Base-by-base conservation (phyloP, 139 green algal genomes). In the Chlamydomonas incerta region DNA sequence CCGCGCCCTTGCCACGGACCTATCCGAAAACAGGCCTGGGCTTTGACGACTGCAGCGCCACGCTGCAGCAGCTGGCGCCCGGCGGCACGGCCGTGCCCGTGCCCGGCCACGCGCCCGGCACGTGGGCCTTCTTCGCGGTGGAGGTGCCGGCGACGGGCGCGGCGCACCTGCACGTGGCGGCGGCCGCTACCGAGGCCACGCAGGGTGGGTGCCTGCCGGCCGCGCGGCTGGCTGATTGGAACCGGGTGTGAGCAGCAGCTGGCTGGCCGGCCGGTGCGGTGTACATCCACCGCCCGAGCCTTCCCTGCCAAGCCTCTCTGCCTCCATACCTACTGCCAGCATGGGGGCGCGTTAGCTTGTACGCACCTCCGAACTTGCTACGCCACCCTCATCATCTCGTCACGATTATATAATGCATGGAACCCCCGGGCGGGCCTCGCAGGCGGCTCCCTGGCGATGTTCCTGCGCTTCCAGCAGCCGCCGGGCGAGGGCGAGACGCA, bases 11-110 rank as follows among this genome's bases (percentile, higher is more conserved):
- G 58, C 21, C 58, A 4, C 15, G 18, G 58, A 11, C 21, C 20
- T 29, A n/a, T n/a, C n/a, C n/a, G n/a, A n/a, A n/a, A n/a, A 2
- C 68, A 86, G 80, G 80, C 34, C 80, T 80, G 50, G 80, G 80
- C 34, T 86, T 86, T 37, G 80, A 86, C 33, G 68, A 79, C 80
- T 86, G 80, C 80, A 60, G 29, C 55, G 46, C 80, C 52, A 15
- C 80, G 52, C 68, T 86, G 80, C 34, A 70, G 68, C 68, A 28
- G 21, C 80, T 86, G 68, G 9, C 57, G 47, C 24, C 73, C 73
- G n/a, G 6, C 33, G 2, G 50, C 50, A 55, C 52, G 11, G 3
- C 29, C 6, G 20, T 28, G 23, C 5, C 47, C 29, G 66, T 85
- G 52, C 2, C 68, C 47, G 55, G 17, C 11, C 68, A 62, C 11